These are phyloP conservation scores for Aspergillus versicolor DNA, from an alignment of 2,329 filamentous ascomycete species.

Conservation along the genomic window DNA sequence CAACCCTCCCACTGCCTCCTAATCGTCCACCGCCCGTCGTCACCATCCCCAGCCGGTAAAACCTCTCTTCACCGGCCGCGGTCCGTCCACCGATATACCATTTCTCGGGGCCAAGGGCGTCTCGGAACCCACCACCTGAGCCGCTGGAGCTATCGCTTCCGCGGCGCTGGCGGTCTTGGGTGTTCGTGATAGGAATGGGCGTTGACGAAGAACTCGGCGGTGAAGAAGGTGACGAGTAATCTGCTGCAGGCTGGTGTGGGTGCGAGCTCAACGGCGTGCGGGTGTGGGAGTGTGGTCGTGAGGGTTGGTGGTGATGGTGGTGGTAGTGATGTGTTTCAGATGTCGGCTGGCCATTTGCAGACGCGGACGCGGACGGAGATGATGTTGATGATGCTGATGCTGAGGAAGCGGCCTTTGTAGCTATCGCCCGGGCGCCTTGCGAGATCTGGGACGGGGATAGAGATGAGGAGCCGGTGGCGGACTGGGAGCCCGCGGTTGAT, in stretches of 20 bases:
- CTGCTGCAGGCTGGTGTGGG: conserved; percentile 37
- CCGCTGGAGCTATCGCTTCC: conserved; percentile 50
- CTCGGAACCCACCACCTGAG: conserved; percentile 48
- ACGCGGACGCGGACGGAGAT: conserved; percentile 7
- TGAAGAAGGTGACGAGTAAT: conserved; percentile 36
- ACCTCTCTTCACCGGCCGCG: conserved; percentile 48
- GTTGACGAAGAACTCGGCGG: conserved; percentile 31
- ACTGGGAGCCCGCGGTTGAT: conserved; percentile 38
- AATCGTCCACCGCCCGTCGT: conserved; percentile 44
- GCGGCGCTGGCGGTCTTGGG: conserved; percentile 40
- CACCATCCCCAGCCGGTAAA: conserved; percentile 50
- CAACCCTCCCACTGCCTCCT: conserved; percentile 42
- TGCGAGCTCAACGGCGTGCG: conserved; percentile 31
- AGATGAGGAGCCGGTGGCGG: conserved; percentile 35
- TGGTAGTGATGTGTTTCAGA: conserved; percentile 17
- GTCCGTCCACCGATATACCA: conserved; percentile 53
- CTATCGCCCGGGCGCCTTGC: conserved; percentile 48
- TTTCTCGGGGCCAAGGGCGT: conserved; percentile 48
- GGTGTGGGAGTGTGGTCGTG: conserved; percentile 23
- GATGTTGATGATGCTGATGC: conserved; percentile 18
- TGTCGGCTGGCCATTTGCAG: not conserved
- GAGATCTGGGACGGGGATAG: conserved; percentile 42
- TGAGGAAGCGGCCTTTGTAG: conserved; percentile 41
- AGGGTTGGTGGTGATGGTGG: conserved; percentile 13
- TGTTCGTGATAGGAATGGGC: conserved; percentile 38